Conservation (phyloP, 192 early-diverging fungal species). For the Podila epigama region DNA sequence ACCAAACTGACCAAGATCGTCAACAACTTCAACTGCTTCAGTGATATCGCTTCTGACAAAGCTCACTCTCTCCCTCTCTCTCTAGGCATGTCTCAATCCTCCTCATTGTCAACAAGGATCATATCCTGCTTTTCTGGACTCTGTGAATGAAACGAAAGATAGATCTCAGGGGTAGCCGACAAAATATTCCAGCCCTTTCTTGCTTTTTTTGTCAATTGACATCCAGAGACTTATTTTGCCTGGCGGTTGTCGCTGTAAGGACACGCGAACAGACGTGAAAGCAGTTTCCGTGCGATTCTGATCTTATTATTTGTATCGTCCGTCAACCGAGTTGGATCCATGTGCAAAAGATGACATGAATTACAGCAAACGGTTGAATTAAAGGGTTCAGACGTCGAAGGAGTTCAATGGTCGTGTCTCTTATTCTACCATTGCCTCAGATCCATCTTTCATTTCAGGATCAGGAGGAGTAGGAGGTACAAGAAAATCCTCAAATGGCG, state of each 20-base stretch:
- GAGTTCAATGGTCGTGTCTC: conserved; percentile 12
- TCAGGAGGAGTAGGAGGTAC: conserved; percentile 2
- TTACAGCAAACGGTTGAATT: conserved; percentile 25
- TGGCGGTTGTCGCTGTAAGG: conserved; percentile 19
- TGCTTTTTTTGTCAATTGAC: background rate
- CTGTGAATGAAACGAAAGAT: too few species aligned
- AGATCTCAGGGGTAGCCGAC: too few species aligned
- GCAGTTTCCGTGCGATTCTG: conserved; percentile 40
- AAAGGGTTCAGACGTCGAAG: conserved; percentile 23
- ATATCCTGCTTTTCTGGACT: too few species aligned
- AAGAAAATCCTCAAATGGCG: background rate
- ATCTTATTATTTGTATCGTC: conserved; percentile 37
- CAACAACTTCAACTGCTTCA: too few species aligned
- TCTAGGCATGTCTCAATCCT: too few species aligned
- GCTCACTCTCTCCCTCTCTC: too few species aligned
- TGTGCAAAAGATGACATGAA: conserved; percentile 9
- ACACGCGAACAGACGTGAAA: conserved; percentile 27
- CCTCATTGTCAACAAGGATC: too few species aligned
- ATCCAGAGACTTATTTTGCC: conserved; percentile 43
- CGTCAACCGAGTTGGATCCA: conserved; percentile 31
- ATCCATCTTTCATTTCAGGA: background rate
- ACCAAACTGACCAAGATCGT: too few species aligned
- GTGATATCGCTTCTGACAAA: too few species aligned
- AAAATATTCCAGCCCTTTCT: too few species aligned
- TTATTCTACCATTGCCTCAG: background rate